These are phyloP conservation scores for Globisporangium cederbergense DNA, from an alignment of 352 stramenopile species.

Conservation along the genomic window DNA sequence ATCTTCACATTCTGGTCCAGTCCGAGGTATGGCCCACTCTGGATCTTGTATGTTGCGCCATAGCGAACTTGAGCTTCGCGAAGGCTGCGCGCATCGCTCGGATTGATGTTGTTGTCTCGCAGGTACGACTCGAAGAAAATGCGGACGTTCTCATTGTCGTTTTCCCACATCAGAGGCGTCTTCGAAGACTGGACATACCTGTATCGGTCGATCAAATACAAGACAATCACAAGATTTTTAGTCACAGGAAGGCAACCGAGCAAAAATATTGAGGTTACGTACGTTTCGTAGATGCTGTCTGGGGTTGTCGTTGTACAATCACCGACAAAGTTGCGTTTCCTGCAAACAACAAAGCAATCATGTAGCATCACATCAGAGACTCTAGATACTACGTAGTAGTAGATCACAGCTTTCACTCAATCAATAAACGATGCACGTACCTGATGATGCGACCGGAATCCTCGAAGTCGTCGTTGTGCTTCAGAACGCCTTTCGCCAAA, in stretches of 20 bases:
- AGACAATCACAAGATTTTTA: not conserved
- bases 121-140: slow-evolving; percentile 82
- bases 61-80: slow-evolving; percentile 63
- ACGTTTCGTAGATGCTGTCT: slow-evolving; percentile 72
- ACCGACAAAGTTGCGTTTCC: slow-evolving; percentile 63
- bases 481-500: slow-evolving; percentile 32
- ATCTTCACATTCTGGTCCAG: slow-evolving; percentile 82
- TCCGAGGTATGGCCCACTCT: slow-evolving; percentile 65
- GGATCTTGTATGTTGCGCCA: slow-evolving; percentile 80
- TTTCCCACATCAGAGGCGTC: slow-evolving; percentile 71
- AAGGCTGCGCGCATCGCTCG: slow-evolving; percentile 58
- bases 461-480: slow-evolving; percentile 59
- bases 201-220: not conserved
- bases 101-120: slow-evolving; percentile 70
- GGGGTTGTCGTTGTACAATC: slow-evolving; percentile 35
- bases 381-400: too few species aligned
- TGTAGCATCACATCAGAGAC: not conserved
- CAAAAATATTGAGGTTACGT: slow-evolving; percentile 1
- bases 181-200: slow-evolving; percentile 69
- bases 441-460: slow-evolving; percentile 43
- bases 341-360: slow-evolving; percentile 13
- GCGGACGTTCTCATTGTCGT: slow-evolving; percentile 71
- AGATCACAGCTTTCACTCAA: too few species aligned
- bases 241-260: not conserved
- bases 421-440: slow-evolving; percentile 21